Evolutionary conservation across 2,329 filamentous ascomycete genomes (phyloP), one percentile per base, ranked within the genome.

Genomic region (Verticillium nubilum): DNA sequence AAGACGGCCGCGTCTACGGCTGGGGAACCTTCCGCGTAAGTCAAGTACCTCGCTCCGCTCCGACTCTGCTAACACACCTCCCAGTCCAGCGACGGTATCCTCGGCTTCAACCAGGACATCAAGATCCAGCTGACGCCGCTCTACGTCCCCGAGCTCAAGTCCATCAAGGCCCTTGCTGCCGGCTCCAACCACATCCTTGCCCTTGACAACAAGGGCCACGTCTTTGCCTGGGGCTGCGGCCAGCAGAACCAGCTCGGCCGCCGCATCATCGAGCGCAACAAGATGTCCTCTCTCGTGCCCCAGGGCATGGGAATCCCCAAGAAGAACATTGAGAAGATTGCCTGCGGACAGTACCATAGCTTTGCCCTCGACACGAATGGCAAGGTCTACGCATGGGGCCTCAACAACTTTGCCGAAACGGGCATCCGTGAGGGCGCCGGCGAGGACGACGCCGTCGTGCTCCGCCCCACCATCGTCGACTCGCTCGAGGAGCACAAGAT

Each of bases 371-470:
- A 89, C 73, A 81, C 84, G 60, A 82, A 84, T 15, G 90, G 87
- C 42, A 80, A 84, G 29, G 88, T 94, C 31, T 95, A 86, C 74
- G 84, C 87, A 0, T 96, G 92, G 91, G 92, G 92, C 26, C 78
- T 94, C 29, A 96, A 96, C 80, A 92, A 90, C 74, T 96, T 90
- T 73, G 90, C 88, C 63, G 88, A 96, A 76, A 90, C 90, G 17
- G 91, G 89, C 61, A 66, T 71, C 60, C 78, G 79, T 17, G 80
- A 85, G 52, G 79, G 81, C 58, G 86, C 84, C 15, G 88, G 87
- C 31, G 84, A 88, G 60, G 85, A 89, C 57, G 86, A 89, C 64
- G 88, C 88, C 33, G 85, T 88, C 62, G 83, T 96, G 56, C 81
- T 89, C n/a, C 83, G 85, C 65, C 90, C 92, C 2, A 85, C 83